Percentiles rank a stretch among this genome's conserved stretches.
Conservation (phyloP, 768 basidiomycete genomes). For the Lentinula raphanica region DNA sequence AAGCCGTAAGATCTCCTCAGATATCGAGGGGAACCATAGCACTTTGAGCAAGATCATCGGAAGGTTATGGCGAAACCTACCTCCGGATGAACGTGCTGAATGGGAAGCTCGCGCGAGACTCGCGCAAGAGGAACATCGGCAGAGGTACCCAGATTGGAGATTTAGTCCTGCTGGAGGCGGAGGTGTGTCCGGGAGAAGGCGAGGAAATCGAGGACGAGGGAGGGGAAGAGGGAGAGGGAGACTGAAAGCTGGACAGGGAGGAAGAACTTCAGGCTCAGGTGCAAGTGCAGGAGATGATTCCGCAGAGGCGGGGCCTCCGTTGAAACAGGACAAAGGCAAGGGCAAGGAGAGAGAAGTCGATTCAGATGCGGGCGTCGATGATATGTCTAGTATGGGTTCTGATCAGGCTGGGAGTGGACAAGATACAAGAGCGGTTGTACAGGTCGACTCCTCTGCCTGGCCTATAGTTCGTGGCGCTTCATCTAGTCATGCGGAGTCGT, state of each 20-base stretch:
- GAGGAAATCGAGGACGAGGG: not conserved
- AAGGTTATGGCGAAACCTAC: constrained; percentile 63
- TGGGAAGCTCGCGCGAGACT: constrained; percentile 74
- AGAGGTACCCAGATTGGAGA: constrained; percentile 76
- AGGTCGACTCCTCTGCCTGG: too few species aligned
- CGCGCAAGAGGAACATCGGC: constrained; percentile 70
- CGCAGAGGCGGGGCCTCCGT: not conserved
- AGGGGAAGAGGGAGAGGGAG: constrained; percentile 3
- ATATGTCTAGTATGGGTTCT: too few species aligned
- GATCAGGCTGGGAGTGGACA: too few species aligned
- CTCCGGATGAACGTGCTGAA: constrained; percentile 58
- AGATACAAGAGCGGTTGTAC: too few species aligned
- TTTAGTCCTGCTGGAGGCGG: constrained; percentile 51
- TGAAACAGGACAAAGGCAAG: not conserved
- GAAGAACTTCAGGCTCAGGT: not conserved
- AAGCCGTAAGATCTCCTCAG: constrained; percentile 18
- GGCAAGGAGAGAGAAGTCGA: too few species aligned
- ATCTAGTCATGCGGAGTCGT: not conserved
- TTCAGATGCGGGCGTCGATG: not conserved
- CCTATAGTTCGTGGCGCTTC: not conserved
- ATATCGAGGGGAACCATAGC: constrained; percentile 7
- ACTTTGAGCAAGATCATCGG: constrained; percentile 27
- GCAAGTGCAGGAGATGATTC: not conserved
- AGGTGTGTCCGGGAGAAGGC: not conserved
- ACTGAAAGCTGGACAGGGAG: not conserved